These are phyloP conservation scores for Neofusicoccum ribis DNA, from an alignment of 2,329 filamentous ascomycete genomes.

Conservation along the genomic window DNA sequence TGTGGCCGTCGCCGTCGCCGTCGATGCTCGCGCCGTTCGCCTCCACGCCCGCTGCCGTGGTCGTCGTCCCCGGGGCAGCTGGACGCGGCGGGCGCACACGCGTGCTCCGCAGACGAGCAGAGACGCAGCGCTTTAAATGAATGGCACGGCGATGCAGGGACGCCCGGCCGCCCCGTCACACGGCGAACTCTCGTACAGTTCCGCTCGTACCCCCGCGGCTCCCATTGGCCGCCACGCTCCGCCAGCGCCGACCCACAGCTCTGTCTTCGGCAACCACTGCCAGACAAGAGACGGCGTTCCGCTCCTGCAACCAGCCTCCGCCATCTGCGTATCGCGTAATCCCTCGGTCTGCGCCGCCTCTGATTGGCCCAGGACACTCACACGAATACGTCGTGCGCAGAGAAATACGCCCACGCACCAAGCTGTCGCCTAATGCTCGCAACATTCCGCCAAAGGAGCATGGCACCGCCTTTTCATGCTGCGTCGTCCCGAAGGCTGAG, in stretches of 20 bases:
- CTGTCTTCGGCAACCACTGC: background rate
- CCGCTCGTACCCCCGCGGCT: background rate
- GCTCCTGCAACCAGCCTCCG: background rate
- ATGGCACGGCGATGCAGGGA: background rate
- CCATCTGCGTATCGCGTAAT: background rate
- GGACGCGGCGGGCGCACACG: background rate
- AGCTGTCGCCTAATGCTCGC: background rate
- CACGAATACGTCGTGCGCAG: conserved; percentile 1
- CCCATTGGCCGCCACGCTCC: background rate
- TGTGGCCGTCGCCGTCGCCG: too few relatives aligned
- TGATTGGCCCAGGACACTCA: background rate
- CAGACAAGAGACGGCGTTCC: background rate
- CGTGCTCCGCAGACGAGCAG: background rate
- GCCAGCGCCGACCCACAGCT: background rate
- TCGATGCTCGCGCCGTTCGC: background rate
- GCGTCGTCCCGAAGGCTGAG: background rate
- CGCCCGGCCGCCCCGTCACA: background rate
- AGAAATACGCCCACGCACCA: conserved; percentile 1
- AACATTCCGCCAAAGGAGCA: too few relatives aligned
- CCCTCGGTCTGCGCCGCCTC: background rate
- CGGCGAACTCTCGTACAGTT: background rate
- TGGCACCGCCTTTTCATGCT: conserved; percentile 19
- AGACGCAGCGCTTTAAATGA: background rate
- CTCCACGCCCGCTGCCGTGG: background rate
- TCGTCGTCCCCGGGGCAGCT: background rate